A percentile compares a stretch with the other conserved stretches of the same genome.
phyloP scores from a whole-genome alignment of 2,329 filamentous ascomycete genomes.

The Colletotrichum siamense region DNA sequence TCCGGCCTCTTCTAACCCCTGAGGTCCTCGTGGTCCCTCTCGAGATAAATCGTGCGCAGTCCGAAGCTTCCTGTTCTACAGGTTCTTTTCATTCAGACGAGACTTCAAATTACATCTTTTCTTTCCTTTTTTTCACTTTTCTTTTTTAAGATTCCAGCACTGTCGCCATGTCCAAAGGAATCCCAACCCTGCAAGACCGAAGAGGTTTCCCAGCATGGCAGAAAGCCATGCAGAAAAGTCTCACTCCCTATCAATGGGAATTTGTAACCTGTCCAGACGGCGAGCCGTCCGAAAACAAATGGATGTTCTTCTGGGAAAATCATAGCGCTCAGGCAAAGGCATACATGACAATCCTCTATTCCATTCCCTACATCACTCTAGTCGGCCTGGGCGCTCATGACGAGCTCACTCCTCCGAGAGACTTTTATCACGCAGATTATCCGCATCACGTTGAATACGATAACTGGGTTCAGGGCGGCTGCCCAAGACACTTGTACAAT shows the following conservation, averaged over 20 bases:
- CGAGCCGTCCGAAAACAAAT: too few relatives aligned
- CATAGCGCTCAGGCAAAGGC: too few relatives aligned
- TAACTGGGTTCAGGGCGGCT: too few relatives aligned
- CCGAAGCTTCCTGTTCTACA: neutral
- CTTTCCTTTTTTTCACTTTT: too few relatives aligned
- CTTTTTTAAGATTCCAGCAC: neutral
- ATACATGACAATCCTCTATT: too few relatives aligned
- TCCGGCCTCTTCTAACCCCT: neutral
- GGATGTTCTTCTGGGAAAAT: too few relatives aligned
- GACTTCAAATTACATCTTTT: accelerated
- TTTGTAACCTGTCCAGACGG: neutral
- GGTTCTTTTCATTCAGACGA: neutral
- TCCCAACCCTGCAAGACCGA: accelerated
- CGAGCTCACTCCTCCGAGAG: too few relatives aligned
- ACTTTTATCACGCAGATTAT: too few relatives aligned
- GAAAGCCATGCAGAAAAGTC: accelerated
- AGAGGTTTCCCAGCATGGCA: neutral
- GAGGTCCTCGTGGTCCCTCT: accelerated
- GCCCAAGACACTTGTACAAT: accelerated
- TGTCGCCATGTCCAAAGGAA: accelerated
- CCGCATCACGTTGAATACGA: too few relatives aligned
- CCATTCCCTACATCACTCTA: too few relatives aligned
- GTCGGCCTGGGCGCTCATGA: too few relatives aligned
- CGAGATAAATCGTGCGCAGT: neutral
- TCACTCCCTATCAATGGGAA: accelerated